Conservation (phyloP, 2,329 filamentous ascomycete genomes). For the Sphaceloma murrayae region DNA sequence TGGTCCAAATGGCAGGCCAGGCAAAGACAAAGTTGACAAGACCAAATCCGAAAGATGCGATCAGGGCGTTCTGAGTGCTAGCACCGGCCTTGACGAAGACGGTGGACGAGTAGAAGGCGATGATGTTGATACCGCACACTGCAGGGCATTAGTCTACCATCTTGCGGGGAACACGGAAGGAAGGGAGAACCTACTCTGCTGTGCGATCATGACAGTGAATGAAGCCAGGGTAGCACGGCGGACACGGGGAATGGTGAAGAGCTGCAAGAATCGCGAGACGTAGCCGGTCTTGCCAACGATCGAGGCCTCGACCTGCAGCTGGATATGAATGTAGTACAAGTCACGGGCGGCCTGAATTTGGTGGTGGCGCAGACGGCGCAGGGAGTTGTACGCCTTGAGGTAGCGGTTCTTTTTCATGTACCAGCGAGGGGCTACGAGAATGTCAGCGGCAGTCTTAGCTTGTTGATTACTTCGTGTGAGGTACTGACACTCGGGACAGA, state of each 20-base stretch:
- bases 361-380: constrained; percentile 32
- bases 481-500: constrained; percentile 20
- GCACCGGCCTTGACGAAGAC: constrained; percentile 33
- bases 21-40: constrained; percentile 39
- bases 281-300: constrained; percentile 30
- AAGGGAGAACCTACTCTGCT: constrained; percentile 12
- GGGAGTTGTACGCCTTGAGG: constrained; percentile 32
- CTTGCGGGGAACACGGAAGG: too few species aligned
- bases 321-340: constrained; percentile 34
- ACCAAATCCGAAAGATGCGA: constrained; percentile 37
- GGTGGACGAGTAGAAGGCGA: constrained; percentile 31
- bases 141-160: constrained; percentile 13
- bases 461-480: background rate
- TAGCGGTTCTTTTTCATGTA: constrained; percentile 35
- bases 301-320: constrained; percentile 30
- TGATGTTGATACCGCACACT: constrained; percentile 23
- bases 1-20: constrained; percentile 38
- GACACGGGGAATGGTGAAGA: constrained; percentile 60
- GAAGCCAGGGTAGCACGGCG: constrained; percentile 66
- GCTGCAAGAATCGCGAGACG: constrained; percentile 41
- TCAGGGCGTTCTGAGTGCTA: constrained; percentile 29
- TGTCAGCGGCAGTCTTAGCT: background rate
- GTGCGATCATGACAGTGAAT: constrained; percentile 62
- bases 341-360: constrained; percentile 36
- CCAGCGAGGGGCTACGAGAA: constrained; percentile 27